Percentiles rank a stretch among this genome's conserved stretches.
phyloP scores from a whole-genome alignment of 2,329 filamentous ascomycete species.

The Neofusicoccum ribis region DNA sequence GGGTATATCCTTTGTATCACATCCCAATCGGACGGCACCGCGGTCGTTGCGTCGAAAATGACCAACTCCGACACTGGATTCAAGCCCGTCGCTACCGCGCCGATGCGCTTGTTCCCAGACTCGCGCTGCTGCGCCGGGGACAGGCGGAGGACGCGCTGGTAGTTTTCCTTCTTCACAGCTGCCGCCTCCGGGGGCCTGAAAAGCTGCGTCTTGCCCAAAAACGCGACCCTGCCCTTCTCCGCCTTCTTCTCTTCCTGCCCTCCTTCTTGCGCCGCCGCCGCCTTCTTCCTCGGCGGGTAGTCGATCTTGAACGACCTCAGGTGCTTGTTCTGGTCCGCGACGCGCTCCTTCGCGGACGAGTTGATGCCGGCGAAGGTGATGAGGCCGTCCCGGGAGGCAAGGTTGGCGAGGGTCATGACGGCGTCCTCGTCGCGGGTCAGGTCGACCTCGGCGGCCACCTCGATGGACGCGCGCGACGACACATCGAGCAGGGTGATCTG shows the following conservation, averaged over 20 bases:
- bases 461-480: constrained; percentile 64
- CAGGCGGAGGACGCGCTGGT: constrained; percentile 60
- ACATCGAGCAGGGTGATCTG: constrained; percentile 78
- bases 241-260: constrained; percentile 30
- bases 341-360: constrained; percentile 69
- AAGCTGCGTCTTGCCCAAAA: constrained; percentile 53
- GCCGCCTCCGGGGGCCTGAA: constrained; percentile 46
- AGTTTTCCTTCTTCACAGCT: constrained; percentile 55
- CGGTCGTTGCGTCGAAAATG: constrained; percentile 68
- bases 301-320: constrained; percentile 72
- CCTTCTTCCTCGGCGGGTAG: constrained; percentile 49
- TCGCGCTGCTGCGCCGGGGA: constrained; percentile 55
- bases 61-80: constrained; percentile 73
- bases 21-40: constrained; percentile 47
- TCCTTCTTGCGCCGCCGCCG: constrained; percentile 28
- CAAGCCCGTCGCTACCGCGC: constrained; percentile 76
- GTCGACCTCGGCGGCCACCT: constrained; percentile 69
- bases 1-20: constrained; percentile 57
- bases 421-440: constrained; percentile 85
- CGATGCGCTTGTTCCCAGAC: constrained; percentile 62
- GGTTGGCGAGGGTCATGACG: constrained; percentile 76
- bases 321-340: constrained; percentile 79
- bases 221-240: constrained; percentile 40
- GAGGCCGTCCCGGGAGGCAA: constrained; percentile 58
- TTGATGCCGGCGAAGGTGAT: constrained; percentile 75